These are phyloP conservation scores for Leccinum truebloodii DNA, from an alignment of 768 basidiomycete species.

Conservation along the genomic window DNA sequence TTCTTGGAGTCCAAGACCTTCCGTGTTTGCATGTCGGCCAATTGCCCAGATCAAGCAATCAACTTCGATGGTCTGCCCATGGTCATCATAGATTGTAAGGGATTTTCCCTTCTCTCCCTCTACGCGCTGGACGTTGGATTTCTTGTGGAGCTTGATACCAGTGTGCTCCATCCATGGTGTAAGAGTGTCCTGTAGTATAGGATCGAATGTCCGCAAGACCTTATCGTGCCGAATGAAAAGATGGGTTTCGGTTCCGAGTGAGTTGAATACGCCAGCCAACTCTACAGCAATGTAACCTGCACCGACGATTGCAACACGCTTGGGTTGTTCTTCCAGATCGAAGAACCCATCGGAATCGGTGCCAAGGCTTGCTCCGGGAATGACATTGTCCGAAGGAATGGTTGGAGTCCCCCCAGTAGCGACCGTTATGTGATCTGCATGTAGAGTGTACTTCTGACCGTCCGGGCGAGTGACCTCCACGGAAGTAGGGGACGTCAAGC, in stretches of 20 bases:
- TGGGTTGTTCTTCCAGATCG: conserved; percentile 85
- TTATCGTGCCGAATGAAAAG: conserved; percentile 87
- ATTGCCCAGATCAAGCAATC: conserved; percentile 94
- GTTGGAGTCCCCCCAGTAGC: conserved; percentile 87
- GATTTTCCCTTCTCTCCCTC: conserved; percentile 72
- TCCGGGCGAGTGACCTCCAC: conserved; percentile 74
- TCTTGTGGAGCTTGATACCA: conserved; percentile 86
- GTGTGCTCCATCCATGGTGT: conserved; percentile 94
- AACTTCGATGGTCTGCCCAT: conserved; percentile 77
- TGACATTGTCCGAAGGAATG: conserved; percentile 70
- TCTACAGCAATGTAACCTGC: conserved; percentile 99
- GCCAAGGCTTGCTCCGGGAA: conserved; percentile 90
- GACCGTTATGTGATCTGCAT: conserved; percentile 77
- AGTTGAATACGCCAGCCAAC: conserved; percentile 90
- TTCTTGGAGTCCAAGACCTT: conserved; percentile 74
- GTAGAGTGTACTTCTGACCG: conserved; percentile 68
- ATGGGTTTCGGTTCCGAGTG: conserved; percentile 90
- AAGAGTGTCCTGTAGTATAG: conserved; percentile 76
- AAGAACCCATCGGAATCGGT: conserved; percentile 98
- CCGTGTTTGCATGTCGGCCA: conserved; percentile 81
- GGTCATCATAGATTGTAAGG: conserved; percentile 74
- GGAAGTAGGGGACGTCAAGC: conserved; percentile 65
- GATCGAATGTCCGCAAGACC: conserved; percentile 93
- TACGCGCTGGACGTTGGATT: conserved; percentile 71
- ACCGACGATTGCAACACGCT: conserved; percentile 90